Conservation (phyloP, 78 protist genomes). For the Creolimax fragrantissima region DNA sequence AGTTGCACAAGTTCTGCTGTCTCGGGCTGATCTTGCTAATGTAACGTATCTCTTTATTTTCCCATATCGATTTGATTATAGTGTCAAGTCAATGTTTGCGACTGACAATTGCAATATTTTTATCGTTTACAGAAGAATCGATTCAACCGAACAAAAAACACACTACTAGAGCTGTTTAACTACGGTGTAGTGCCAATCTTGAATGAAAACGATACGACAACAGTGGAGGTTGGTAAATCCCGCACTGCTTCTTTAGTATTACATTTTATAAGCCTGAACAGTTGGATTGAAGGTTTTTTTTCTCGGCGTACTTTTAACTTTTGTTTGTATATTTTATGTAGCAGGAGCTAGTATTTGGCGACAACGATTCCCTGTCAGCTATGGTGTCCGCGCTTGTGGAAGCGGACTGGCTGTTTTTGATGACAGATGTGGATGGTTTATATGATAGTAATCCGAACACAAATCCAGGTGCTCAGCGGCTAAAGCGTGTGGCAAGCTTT, state of each 20-base stretch:
- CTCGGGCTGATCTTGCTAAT: background rate
- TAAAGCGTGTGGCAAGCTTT: background rate
- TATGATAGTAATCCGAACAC: slow-evolving; percentile 26
- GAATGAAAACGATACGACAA: slow-evolving; percentile 43
- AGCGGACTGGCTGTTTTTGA: slow-evolving; percentile 34
- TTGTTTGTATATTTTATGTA: too few species aligned
- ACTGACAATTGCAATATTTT: background rate
- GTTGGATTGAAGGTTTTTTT: too few species aligned
- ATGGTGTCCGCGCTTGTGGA: slow-evolving; percentile 38
- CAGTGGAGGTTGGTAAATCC: background rate
- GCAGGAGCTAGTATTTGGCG: slow-evolving; percentile 44
- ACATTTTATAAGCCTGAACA: too few species aligned
- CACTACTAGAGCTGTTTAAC: slow-evolving; percentile 1
- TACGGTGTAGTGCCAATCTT: slow-evolving; percentile 31
- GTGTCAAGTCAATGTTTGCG: too few species aligned
- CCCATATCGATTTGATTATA: too few species aligned
- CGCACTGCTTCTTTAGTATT: too few species aligned
- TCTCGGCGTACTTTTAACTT: too few species aligned
- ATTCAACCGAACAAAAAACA: slow-evolving; percentile 6
- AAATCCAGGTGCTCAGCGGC: slow-evolving; percentile 1
- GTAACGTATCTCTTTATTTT: background rate
- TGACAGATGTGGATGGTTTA: slow-evolving; percentile 44
- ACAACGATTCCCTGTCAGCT: slow-evolving; percentile 50
- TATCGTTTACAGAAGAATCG: background rate
- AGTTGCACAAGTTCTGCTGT: slow-evolving; percentile 42